phyloP scores from a whole-genome alignment of 768 basidiomycete genomes.

The Amanita exitialis region DNA sequence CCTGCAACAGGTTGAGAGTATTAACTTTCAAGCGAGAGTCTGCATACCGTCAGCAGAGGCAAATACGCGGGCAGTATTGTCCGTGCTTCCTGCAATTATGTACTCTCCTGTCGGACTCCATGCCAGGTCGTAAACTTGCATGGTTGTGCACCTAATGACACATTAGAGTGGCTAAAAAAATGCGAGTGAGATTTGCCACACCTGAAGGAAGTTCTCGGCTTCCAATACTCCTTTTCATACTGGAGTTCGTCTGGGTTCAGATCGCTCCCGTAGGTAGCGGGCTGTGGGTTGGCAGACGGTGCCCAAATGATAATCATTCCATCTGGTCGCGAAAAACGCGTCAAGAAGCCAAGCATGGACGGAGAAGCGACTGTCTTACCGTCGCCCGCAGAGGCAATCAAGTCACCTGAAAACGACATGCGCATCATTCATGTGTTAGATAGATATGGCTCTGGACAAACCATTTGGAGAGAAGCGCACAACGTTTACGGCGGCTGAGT shows the following conservation, averaged over 20 bases:
- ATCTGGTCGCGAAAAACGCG: slow-evolving; percentile 37
- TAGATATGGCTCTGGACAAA: slow-evolving; percentile 16
- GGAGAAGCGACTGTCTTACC: slow-evolving; percentile 39
- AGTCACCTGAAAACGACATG: slow-evolving; percentile 49
- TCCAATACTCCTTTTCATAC: slow-evolving; percentile 94
- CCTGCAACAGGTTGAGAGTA: slow-evolving; percentile 29
- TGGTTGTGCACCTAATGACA: slow-evolving; percentile 68
- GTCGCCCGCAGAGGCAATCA: slow-evolving; percentile 95
- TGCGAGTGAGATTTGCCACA: slow-evolving; percentile 17
- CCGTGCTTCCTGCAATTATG: slow-evolving; percentile 92
- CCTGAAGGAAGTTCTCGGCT: slow-evolving; percentile 78
- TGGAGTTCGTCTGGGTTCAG: slow-evolving; percentile 67
- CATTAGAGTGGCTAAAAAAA: neutral
- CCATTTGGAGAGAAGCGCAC: slow-evolving; percentile 95
- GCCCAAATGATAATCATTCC: slow-evolving; percentile 98
- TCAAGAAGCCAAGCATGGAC: slow-evolving; percentile 9
- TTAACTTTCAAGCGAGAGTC: neutral
- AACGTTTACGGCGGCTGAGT: slow-evolving; percentile 93
- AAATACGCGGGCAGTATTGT: slow-evolving; percentile 87
- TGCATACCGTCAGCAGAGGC: slow-evolving; percentile 55
- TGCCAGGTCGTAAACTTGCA: slow-evolving; percentile 96
- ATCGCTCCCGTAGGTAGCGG: slow-evolving; percentile 76
- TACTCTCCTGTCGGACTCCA: slow-evolving; percentile 97
- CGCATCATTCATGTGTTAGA: neutral
- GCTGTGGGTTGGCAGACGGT: slow-evolving; percentile 62